These are phyloP conservation scores for Colletotrichum endophyticum DNA, from an alignment of 2,329 filamentous ascomycete species.

Conservation along the genomic window DNA sequence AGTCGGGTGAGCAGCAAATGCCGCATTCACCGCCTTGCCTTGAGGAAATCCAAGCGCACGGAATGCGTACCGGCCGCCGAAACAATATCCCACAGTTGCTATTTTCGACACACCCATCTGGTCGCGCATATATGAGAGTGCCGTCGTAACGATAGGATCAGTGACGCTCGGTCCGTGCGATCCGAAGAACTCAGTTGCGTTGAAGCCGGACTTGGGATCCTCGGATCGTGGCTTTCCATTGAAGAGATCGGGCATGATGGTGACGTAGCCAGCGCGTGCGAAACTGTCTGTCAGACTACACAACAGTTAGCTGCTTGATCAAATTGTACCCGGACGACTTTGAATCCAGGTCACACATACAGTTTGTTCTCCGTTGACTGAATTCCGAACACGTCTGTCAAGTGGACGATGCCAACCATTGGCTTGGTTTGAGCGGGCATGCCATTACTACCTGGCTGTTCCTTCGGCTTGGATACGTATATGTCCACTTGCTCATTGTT, in stretches of 20 bases:
- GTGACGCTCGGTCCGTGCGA: conserved; percentile 42
- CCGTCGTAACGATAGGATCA: conserved; percentile 49
- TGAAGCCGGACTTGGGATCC: conserved; percentile 34
- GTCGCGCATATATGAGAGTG: conserved; percentile 48
- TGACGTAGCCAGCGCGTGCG: conserved; percentile 70
- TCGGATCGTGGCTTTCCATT: conserved; percentile 56
- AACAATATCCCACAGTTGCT: conserved; percentile 67
- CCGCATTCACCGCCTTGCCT: conserved; percentile 58
- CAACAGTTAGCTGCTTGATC: too few species aligned
- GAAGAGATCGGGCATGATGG: conserved; percentile 71
- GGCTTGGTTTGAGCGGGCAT: not conserved
- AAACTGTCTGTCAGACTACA: conserved; percentile 64
- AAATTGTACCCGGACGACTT: not conserved
- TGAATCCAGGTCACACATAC: not conserved
- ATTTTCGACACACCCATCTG: conserved; percentile 55
- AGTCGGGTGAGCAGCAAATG: conserved; percentile 69
- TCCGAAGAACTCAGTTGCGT: conserved; percentile 43
- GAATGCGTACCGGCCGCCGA: conserved; percentile 64
- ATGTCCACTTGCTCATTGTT: not conserved
- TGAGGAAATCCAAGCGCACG: conserved; percentile 49
- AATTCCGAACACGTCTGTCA: conserved; percentile 42
- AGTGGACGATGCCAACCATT: not conserved
- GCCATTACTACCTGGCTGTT: not conserved
- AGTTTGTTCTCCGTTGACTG: conserved; percentile 27
- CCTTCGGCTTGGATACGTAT: not conserved